phyloP scores from a whole-genome alignment of 495 filamentous ascomycete species.

The Lepidopterella palustris region DNA sequence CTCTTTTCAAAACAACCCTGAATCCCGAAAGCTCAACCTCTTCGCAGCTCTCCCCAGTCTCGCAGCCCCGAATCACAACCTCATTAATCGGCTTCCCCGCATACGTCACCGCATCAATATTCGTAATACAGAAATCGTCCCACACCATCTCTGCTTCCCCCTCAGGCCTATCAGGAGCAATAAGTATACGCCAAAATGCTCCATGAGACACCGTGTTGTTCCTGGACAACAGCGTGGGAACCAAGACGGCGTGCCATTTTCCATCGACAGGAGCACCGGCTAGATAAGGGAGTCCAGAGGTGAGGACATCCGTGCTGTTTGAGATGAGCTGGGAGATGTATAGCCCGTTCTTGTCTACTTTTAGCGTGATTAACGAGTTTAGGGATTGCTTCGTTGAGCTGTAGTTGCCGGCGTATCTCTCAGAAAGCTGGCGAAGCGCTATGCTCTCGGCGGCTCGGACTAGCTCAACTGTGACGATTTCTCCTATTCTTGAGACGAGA shows the following conservation, averaged over 20 bases:
- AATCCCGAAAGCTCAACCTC: conserved; percentile 30
- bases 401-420: conserved; percentile 27
- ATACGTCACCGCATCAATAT: conserved; percentile 29
- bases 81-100: conserved; percentile 33
- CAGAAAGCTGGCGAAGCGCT: conserved; percentile 20
- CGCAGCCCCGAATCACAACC: conserved; percentile 31
- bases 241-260: conserved; percentile 22
- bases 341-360: conserved; percentile 26
- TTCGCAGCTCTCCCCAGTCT: conserved; percentile 1
- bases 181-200: conserved; percentile 27
- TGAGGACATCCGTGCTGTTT: conserved; percentile 29
- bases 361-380: conserved; percentile 31
- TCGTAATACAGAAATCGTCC: conserved; percentile 32
- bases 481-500: conserved; percentile 19
- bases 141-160: conserved; percentile 14
- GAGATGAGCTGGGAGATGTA: conserved; percentile 27
- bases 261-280: background rate
- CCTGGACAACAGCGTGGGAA: conserved; percentile 31
- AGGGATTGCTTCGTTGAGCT: conserved; percentile 9
- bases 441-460: conserved; percentile 30
- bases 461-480: conserved; percentile 24
- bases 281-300: background rate
- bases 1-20: conserved; percentile 18
- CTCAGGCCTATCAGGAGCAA: conserved; percentile 10
- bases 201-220: conserved; percentile 28